Base-by-base conservation (phyloP, 345 rosid genomes). In the Populus deltoides region DNA sequence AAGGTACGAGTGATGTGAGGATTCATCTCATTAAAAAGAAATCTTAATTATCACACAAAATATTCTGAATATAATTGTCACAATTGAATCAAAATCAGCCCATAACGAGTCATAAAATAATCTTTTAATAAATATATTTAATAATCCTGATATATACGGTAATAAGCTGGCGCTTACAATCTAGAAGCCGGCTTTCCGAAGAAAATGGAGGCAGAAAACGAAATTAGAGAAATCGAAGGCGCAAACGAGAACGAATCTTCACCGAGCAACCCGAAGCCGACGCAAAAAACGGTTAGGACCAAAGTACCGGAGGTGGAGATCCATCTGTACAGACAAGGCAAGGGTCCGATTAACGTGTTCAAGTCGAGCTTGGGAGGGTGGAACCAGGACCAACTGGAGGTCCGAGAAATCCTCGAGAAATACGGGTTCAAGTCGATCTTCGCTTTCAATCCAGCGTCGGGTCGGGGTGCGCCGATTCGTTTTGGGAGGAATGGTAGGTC, bases 381-480 rank as follows among this genome's bases (percentile, higher is more conserved):
- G 89, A 97, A 90, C 71, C 97, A 88, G 86, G 89, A 93, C 84
- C 94, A 93, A 90, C 90, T 96, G 72, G 98, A 93, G 84, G 90
- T 93, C 78, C 87, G 93, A 53, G 86, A 91, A 55, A 87, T 92
- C 67, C 90, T 92, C 8, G 92, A 92, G 6, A 93, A 86, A 45
- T 90, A 91, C 80, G 94, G 88, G 16, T 87, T 91, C 63, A 92
- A 93, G 85, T 88, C 97, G 16, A 66, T 93, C 66, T 91, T 53
- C 81, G 99, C 98, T 63, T 96, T 90, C 92, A 85, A 84, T 84
- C 89, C 85, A 29, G 80, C 83, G 36, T 80, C 86, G 71, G 94
- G 97, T 57, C 97, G 98, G 11, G 90, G 89, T 47, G 93, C 75
- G 11, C 97, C 99, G 71, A 90, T 96, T 87, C 86, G 97, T 53